Evolutionary conservation across 1,139 yeast species (phyloP), one percentile per base, ranked within the genome.

Genomic region (Yamadazyma epiphylla): DNA sequence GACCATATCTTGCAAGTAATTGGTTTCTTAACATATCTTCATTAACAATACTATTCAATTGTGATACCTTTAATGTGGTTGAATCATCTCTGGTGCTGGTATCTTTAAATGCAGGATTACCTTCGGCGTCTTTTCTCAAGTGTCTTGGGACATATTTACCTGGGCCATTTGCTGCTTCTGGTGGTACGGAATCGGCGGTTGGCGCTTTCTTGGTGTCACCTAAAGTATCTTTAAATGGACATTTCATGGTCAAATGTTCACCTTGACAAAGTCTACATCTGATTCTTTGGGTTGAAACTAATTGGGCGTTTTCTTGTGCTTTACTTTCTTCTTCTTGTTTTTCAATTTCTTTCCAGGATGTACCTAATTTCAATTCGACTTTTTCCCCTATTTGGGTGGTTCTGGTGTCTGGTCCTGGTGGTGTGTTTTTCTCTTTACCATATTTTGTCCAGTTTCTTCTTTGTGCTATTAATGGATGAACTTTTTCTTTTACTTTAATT

Each of bases 201-300:
- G 20, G 7, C 9, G 20, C 10, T 10, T 17, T 17, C 14, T 58
- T 46, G 30, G 62, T 64, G 26, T 71, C 70, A 23, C 89, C 94
- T 59, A 91, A 70, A 25, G 94, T 84, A 50, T 84, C 95, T 66
- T 85, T 89, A 74, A 80, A 87, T 43, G 98, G 98, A 83, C 99
- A 91, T 65, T 84, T 81, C 56, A 89, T 69, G 24, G 97, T 85
- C 75, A 81, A 87, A 73, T 91, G 99, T 46, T 80, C 84, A 53
- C 96, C 96, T 43, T 83, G 82, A 82, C 99, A 91, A 37, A 75
- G 69, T 76, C 97, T 85, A 77, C 98, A 91, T 51, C 65, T 69
- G 50, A 82, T 64, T 43, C 74, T 58, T 44, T 68, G 71, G 35
- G 61, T 61, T 30, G 71, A 60, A 28, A 66, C 69, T 45, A 64